phyloP scores from a whole-genome alignment of 1,139 yeast genomes.

The Eremothecium cymbalariae region DNA sequence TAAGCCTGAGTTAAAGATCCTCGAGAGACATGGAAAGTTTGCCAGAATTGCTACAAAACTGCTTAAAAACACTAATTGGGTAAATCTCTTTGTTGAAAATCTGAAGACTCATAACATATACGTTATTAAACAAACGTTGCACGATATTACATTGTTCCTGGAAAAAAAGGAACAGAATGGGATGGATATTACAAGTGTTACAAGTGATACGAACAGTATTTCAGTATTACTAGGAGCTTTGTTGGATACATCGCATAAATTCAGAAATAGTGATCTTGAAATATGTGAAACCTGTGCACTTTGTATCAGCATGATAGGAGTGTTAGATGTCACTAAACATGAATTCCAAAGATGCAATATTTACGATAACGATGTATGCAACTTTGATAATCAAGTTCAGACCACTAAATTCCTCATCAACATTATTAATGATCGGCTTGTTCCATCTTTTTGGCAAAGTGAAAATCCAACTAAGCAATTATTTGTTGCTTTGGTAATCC shows the following conservation, averaged over 20 bases:
- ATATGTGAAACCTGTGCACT: constrained; percentile 55
- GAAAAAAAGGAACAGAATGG: constrained; percentile 28
- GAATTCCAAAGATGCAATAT: constrained; percentile 40
- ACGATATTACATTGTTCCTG: constrained; percentile 53
- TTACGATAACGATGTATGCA: constrained; percentile 46
- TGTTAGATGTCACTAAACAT: constrained; percentile 60
- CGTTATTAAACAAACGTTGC: constrained; percentile 70
- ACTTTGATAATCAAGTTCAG: constrained; percentile 57
- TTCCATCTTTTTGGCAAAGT: constrained; percentile 82
- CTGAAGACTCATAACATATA: constrained; percentile 45
- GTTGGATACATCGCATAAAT: constrained; percentile 53
- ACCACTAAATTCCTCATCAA: constrained; percentile 54
- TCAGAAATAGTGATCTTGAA: constrained; percentile 41
- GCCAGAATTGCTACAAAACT: constrained; percentile 26
- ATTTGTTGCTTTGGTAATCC: constrained; percentile 83
- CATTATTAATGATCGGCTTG: constrained; percentile 60
- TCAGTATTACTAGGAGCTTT: constrained; percentile 45
- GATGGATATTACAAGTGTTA: constrained; percentile 12
- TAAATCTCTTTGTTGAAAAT: constrained; percentile 25
- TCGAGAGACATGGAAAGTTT: constrained; percentile 39
- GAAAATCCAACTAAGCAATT: constrained; percentile 80
- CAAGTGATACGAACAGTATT: constrained; percentile 13
- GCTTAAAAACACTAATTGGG: constrained; percentile 20
- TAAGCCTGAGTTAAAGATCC: constrained; percentile 20
- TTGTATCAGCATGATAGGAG: constrained; percentile 71